A percentile compares a stretch with the other conserved stretches of the same genome.
These are phyloP conservation scores for Sporothrix brasiliensis DNA, from an alignment of 2,329 filamentous ascomycete genomes.

Conservation along the genomic window DNA sequence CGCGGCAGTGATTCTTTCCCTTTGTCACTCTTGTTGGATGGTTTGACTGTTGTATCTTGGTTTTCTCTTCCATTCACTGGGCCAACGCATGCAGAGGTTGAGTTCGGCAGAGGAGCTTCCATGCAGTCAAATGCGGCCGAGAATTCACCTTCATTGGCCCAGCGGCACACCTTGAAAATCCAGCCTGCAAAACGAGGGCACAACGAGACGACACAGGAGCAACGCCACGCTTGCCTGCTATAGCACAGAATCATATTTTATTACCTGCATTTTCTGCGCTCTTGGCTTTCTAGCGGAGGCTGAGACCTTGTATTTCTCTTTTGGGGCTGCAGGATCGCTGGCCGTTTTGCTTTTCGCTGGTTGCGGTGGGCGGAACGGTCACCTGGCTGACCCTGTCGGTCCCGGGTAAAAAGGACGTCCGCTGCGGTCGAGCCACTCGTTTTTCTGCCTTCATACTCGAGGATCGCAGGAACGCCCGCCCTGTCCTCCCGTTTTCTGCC, in stretches of 20 bases:
- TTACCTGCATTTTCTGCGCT: background rate
- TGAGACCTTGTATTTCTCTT: background rate
- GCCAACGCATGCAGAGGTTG: background rate
- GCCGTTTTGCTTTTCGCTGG: background rate
- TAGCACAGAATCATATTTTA: background rate
- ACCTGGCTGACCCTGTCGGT: slow-evolving; percentile 14
- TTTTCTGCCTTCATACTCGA: background rate
- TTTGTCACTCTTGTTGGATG: background rate
- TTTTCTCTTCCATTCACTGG: background rate
- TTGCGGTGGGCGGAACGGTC: slow-evolving; percentile 14
- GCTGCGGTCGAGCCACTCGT: background rate
- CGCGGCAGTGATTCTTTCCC: background rate
- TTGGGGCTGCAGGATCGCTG: background rate
- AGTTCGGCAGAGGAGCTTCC: background rate
- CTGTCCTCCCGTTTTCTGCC: background rate
- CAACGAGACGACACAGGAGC: background rate
- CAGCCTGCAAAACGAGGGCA: background rate
- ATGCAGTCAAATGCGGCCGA: slow-evolving; percentile 5
- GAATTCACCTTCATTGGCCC: background rate
- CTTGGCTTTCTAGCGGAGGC: background rate
- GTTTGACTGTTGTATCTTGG: background rate
- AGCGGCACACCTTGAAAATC: too few relatives aligned
- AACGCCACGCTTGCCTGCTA: background rate
- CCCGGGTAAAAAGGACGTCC: slow-evolving; percentile 13
- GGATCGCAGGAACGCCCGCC: background rate